Evolutionary conservation across 306 rosid species (phyloP), one percentile per base, ranked within the genome.

Genomic region (Datisca glomerata): DNA sequence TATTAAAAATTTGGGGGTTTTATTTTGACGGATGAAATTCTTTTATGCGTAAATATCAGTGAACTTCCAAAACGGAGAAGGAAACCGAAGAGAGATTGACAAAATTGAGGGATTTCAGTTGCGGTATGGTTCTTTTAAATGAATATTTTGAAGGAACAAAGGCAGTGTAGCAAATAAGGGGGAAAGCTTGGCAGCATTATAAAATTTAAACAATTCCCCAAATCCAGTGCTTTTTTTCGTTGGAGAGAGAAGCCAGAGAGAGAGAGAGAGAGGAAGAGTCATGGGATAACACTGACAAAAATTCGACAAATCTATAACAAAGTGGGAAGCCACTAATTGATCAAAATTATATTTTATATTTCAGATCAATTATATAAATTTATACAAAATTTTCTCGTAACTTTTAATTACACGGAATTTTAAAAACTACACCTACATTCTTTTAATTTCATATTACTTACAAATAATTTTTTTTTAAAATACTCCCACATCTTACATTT

Each of bases 61-160:
- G 15, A 9, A 0, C 0, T 25, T 25, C 15, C 1, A 5, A 21
- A 12, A 18, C 4, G 36, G n/a, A 9, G 7, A 12, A 33, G 32
- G 3, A 3, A 18, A 8, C n/a, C 16, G 25, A 22, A 14, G 2
- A 21, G 8, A 32, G 10, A 12, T 17, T 13, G 18, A 42, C 17
- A 45, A 52, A 45, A 31, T 31, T 31, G 37, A 22, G 52, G 13
- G 16, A 17, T 33, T 49, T 60, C 67, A n/a, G n/a, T n/a, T n/a
- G n/a, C n/a, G n/a, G 36, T 31, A 8, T 2, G 13, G n/a, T 4
- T 31, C 13, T 31, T 8, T 31, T 3, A 31, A 31, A 31, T 31
- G 9, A 31, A 8, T 8, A 29, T 37, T 38, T 18, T 38, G 17
- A 38, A 14, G 19, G 10, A 3, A 1, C 1, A 12, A 15, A 0